phyloP scores from a whole-genome alignment of 106 monocot genomes.

The Platanthera guangdongensis region DNA sequence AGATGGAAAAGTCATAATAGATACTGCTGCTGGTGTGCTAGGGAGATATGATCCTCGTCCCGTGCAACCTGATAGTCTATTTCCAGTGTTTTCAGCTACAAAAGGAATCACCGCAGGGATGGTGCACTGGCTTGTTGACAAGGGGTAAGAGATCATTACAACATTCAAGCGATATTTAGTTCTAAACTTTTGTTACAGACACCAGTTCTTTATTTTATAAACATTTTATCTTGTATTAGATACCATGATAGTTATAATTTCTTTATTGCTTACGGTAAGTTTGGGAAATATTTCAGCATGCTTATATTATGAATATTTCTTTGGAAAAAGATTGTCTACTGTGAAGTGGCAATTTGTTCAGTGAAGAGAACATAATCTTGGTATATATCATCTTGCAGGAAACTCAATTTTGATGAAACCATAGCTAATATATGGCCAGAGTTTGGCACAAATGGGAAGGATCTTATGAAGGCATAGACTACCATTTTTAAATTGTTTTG shows the following conservation, averaged over 20 bases:
- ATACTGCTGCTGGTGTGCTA: slow-evolving; percentile 89
- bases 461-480: slow-evolving; percentile 58
- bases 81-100: slow-evolving; percentile 90
- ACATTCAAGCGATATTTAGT: too few species aligned
- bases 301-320: too few species aligned
- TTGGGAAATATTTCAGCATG: background rate
- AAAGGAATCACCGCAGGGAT: slow-evolving; percentile 87
- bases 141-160: slow-evolving; percentile 31
- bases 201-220: too few species aligned
- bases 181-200: too few species aligned
- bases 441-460: slow-evolving; percentile 62
- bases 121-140: slow-evolving; percentile 91
- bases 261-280: background rate
- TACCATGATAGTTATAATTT: too few species aligned
- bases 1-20: slow-evolving; percentile 89
- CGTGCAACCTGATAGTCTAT: slow-evolving; percentile 81
- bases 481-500: background rate
- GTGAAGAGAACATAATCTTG: background rate
- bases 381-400: slow-evolving; percentile 36
- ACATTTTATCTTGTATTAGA: too few species aligned
- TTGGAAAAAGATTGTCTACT: background rate
- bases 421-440: slow-evolving; percentile 91
- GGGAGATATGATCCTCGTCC: slow-evolving; percentile 97
- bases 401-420: slow-evolving; percentile 68
- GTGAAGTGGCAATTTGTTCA: background rate